Evolutionary conservation across 169 alveolate genomes (phyloP).

Genomic region (Miamiensis avidus): DNA sequence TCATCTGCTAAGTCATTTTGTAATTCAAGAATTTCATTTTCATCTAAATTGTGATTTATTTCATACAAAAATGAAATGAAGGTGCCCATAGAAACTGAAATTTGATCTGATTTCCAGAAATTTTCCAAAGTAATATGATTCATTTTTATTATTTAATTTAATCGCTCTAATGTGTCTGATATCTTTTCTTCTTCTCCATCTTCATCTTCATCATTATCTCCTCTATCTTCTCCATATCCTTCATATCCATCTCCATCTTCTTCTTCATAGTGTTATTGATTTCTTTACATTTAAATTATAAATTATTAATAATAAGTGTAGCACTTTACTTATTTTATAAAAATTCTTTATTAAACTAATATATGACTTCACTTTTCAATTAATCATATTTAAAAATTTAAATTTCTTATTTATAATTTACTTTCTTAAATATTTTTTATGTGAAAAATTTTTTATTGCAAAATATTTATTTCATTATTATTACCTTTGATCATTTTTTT

Average conservation of each 20-base stretch:
- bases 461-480: too few relatives aligned
- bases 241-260: slow-evolving; percentile 13
- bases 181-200: background rate
- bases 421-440: too few relatives aligned
- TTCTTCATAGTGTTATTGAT: slow-evolving; percentile 1
- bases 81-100: background rate
- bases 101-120: background rate
- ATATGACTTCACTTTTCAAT: too few relatives aligned
- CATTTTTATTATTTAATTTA: background rate
- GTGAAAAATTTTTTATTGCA: too few relatives aligned
- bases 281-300: too few relatives aligned
- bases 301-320: too few relatives aligned
- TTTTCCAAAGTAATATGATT: background rate
- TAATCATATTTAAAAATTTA: too few relatives aligned
- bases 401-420: too few relatives aligned
- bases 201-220: background rate
- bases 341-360: too few relatives aligned
- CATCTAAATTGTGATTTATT: background rate
- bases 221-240: slow-evolving; percentile 3
- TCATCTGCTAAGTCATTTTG: background rate
- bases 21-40: background rate
- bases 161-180: background rate
- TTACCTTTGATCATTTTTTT: too few relatives aligned
- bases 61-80: background rate
- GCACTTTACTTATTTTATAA: too few relatives aligned